Percentiles rank a stretch among this genome's conserved stretches.
phyloP scores from a whole-genome alignment of 2,329 filamentous ascomycete genomes.

The Pestalotiopsis sp. region DNA sequence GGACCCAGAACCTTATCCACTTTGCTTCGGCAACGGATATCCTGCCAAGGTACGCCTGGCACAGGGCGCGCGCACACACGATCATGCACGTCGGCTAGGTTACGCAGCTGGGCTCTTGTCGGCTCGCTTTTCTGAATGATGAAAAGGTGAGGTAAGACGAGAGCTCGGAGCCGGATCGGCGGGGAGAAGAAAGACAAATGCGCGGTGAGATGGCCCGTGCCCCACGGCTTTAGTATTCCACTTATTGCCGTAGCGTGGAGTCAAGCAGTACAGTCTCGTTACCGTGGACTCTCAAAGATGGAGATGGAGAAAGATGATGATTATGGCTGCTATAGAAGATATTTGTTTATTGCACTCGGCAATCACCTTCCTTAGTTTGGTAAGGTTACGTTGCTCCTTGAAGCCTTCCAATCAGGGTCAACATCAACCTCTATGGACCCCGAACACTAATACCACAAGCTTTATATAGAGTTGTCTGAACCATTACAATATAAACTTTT shows the following conservation, averaged over 20 bases:
- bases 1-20: neutral
- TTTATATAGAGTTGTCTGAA: no score
- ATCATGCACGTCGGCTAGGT: neutral
- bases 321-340: neutral
- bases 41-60: neutral
- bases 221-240: neutral
- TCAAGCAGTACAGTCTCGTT: neutral
- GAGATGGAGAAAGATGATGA: neutral
- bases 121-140: neutral
- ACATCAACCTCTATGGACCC: neutral
- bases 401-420: neutral
- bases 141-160: neutral
- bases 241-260: neutral
- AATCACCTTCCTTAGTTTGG: neutral
- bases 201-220: neutral
- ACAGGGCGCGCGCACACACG: neutral
- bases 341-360: neutral
- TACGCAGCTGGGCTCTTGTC: neutral
- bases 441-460: no score
- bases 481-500: no score
- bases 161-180: constrained; percentile 8
- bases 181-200: neutral
- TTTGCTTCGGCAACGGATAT: neutral
- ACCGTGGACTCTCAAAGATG: neutral
- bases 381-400: neutral